A percentile compares a stretch with the other conserved stretches of the same genome.
Conservation (phyloP, 2,329 filamentous ascomycete species). For the Leptographium procerum region DNA sequence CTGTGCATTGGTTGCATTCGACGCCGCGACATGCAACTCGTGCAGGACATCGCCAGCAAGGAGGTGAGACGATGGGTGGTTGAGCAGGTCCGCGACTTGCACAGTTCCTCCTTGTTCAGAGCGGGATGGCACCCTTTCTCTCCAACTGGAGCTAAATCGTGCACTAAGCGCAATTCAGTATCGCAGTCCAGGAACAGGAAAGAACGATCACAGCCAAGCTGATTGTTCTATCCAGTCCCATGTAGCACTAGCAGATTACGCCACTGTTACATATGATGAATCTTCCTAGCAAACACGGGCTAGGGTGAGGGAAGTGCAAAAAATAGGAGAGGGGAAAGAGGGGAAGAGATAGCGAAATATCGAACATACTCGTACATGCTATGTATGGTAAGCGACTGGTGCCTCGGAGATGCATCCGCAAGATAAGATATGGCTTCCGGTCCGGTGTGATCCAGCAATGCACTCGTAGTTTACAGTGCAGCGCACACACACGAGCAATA, state of each 20-base stretch:
- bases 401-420: background rate
- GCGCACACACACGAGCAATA: background rate
- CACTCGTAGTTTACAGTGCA: background rate
- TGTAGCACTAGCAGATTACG: background rate
- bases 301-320: background rate
- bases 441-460: background rate
- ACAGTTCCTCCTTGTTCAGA: background rate
- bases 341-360: background rate
- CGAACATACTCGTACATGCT: too few relatives aligned
- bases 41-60: background rate
- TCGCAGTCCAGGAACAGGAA: background rate
- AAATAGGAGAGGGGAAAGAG: background rate
- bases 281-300: background rate
- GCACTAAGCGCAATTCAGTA: background rate
- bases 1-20: background rate
- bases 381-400: background rate
- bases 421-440: background rate
- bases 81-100: background rate
- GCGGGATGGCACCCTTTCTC: constrained; percentile 4
- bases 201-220: background rate
- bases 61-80: background rate
- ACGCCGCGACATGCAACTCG: background rate
- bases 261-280: background rate
- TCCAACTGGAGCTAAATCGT: constrained; percentile 1
- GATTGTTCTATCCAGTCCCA: background rate